Evolutionary conservation across 257 asterid species (phyloP).

Genomic region (Scutellaria baicalensis): DNA sequence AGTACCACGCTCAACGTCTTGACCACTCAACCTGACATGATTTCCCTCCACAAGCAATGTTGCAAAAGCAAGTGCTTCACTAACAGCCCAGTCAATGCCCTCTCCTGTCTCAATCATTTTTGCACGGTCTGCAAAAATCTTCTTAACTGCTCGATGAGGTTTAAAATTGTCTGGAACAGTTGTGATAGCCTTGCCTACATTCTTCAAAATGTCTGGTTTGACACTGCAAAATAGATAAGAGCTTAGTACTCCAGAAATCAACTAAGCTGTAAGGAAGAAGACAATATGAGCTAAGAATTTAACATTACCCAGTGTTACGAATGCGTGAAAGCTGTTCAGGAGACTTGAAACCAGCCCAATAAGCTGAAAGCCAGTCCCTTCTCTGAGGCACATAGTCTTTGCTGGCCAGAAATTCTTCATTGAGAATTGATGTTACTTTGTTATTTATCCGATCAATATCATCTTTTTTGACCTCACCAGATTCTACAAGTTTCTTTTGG

Average conservation of each 20-base stretch:
- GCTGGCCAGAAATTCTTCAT: conserved; percentile 92
- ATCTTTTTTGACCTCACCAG: conserved; percentile 62
- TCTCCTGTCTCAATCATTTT: conserved; percentile 95
- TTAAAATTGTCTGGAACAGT: conserved; percentile 72
- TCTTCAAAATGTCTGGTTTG: conserved; percentile 86
- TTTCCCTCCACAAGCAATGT: conserved; percentile 92
- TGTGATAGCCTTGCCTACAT: conserved; percentile 84
- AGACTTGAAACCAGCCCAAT: conserved; percentile 90
- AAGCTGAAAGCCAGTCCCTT: conserved; percentile 99
- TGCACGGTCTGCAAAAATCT: conserved; percentile 75
- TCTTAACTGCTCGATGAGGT: conserved; percentile 83
- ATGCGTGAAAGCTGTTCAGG: conserved; percentile 91
- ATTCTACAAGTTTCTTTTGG: conserved; percentile 71
- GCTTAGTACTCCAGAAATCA: conserved; percentile 2
- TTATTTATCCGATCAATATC: conserved; percentile 60
- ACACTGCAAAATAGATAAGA: conserved; percentile 46
- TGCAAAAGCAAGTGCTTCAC: conserved; percentile 97
- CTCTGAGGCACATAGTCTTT: conserved; percentile 78
- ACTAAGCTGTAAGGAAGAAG: background rate
- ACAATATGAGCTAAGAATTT: background rate
- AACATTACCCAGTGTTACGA: conserved; percentile 76
- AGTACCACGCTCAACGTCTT: conserved; percentile 98
- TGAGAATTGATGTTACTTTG: conserved; percentile 75
- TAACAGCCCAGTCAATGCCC: conserved; percentile 97
- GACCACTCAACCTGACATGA: conserved; percentile 98